Percentiles rank a stretch among this genome's conserved stretches.
phyloP scores from a whole-genome alignment of 2,329 filamentous ascomycete genomes.

The Xylariales sp. region DNA sequence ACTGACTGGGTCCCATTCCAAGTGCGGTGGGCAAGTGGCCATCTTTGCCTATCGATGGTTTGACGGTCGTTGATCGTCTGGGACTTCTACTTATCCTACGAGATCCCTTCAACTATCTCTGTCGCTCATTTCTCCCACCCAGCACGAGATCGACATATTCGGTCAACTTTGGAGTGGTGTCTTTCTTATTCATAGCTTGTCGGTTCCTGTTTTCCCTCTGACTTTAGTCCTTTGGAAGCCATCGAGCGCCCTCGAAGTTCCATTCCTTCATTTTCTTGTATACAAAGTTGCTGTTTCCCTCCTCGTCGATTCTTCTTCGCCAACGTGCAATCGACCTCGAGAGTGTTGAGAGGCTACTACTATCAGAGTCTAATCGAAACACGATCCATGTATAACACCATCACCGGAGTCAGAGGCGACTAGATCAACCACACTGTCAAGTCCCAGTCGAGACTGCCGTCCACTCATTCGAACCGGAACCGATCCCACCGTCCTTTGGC shows the following conservation, averaged over 20 bases:
- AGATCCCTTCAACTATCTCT: conserved; percentile 23
- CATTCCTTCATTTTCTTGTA: conserved; percentile 27
- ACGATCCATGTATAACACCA: conserved; percentile 24
- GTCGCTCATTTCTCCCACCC: conserved; percentile 25
- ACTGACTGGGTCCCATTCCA: conserved; percentile 29
- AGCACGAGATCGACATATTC: conserved; percentile 28
- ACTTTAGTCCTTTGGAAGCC: conserved; percentile 26
- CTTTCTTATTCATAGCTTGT: conserved; percentile 28
- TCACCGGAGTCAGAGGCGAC: conserved; percentile 20
- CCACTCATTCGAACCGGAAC: conserved; percentile 27
- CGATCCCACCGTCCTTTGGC: conserved; percentile 30
- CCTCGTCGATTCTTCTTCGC: too few species aligned
- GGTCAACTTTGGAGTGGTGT: conserved; percentile 18
- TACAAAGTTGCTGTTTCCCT: conserved; percentile 18
- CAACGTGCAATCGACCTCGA: too few species aligned
- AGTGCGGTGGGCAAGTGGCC: conserved; percentile 23
- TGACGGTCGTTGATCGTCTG: conserved; percentile 36
- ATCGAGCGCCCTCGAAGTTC: conserved; percentile 24
- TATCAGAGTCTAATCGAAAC: conserved; percentile 12
- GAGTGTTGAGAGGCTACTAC: conserved; percentile 11
- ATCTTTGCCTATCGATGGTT: conserved; percentile 31
- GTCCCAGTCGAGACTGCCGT: conserved; percentile 20
- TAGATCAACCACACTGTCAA: conserved; percentile 22
- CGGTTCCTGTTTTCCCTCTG: conserved; percentile 28
- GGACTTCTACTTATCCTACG: conserved; percentile 7